Evolutionary conservation across 2,329 filamentous ascomycete genomes (phyloP), one percentile per base, ranked within the genome.

Genomic region (Colletotrichum higginsianum): DNA sequence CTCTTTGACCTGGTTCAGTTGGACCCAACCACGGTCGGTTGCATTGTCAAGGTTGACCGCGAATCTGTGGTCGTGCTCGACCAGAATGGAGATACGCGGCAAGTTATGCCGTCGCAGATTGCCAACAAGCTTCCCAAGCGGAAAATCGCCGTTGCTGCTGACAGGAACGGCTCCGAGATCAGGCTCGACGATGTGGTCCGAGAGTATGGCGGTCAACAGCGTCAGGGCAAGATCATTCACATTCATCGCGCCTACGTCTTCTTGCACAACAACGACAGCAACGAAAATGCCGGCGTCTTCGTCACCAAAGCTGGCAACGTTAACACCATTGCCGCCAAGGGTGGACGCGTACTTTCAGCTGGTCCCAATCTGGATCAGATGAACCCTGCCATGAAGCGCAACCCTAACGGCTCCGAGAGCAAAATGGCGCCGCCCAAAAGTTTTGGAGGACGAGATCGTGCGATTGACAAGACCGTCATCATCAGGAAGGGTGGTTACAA

Each of bases 1-100:
- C 90, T 99, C 44, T 94, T 97, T 76, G 96, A 99, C 80, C 88
- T 99, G 35, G 94, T 99, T 16, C 95, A 98, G 82, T 89, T 99
- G 73, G 96, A 98, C 81, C 91, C 94, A 50, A 92, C 95, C 3
- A 98, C 96, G 0, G 96, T 98, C 30, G 96, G 93, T 69, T 97
- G 94, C 79, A 91, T 99, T 72, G 92, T 98, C 83, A 97, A 98
- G 82, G 94, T 98, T 57, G 96, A 99, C 78, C 93, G 95, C 64
- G 96, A 99, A 82, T 96, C 94, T 0, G 85, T 99, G 66, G 92
- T 93, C 35, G 93, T 98, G 0, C 85, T 99, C 13, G 96, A 99
- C 78, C 96, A 99, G 80, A 93, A 96, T 74, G 94, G 94, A 73
- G 93, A 94, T 73, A 89, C 91, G 18, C 91, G 94, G 72, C 93